Evolutionary conservation across 495 filamentous ascomycete genomes (phyloP).

Genomic region (Massariosphaeria phaeospora): DNA sequence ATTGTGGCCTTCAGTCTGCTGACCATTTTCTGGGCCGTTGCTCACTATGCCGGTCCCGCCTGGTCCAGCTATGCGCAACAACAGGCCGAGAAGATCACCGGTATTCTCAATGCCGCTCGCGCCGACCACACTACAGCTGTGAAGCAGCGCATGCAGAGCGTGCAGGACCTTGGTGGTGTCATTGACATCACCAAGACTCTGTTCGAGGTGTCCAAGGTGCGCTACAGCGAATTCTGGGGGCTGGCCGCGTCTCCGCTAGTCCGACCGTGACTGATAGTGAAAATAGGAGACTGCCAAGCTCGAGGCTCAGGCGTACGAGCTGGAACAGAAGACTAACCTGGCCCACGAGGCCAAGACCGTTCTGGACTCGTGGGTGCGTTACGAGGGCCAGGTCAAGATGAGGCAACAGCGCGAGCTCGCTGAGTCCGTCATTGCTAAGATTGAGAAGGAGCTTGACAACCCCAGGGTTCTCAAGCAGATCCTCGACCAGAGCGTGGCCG

Average conservation of each 20-base stretch:
- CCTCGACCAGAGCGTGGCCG: constrained; percentile 85
- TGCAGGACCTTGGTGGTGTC: constrained; percentile 85
- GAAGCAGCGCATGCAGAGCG: constrained; percentile 84
- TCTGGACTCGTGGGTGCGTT: constrained; percentile 96
- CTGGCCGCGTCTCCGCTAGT: constrained; percentile 14
- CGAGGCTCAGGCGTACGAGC: constrained; percentile 91
- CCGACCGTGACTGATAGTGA: constrained; percentile 27
- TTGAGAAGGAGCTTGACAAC: constrained; percentile 96
- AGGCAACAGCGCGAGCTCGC: constrained; percentile 95
- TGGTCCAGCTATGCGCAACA: constrained; percentile 88
- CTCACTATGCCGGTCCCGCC: constrained; percentile 85
- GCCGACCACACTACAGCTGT: constrained; percentile 93
- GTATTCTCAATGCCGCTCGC: constrained; percentile 86
- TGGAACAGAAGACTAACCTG: constrained; percentile 89
- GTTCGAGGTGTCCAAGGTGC: constrained; percentile 96
- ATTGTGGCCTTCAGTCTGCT: constrained; percentile 84
- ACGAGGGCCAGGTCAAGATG: constrained; percentile 97
- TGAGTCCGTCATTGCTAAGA: constrained; percentile 87
- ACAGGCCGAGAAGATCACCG: constrained; percentile 81
- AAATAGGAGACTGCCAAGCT: constrained; percentile 91
- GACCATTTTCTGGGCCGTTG: constrained; percentile 81
- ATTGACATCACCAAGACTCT: constrained; percentile 94
- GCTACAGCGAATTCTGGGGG: constrained; percentile 6
- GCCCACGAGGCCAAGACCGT: constrained; percentile 89
- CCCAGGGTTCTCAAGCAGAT: constrained; percentile 93